Evolutionary conservation across 306 rosid genomes (phyloP).

Genomic region (Prunus mira): DNA sequence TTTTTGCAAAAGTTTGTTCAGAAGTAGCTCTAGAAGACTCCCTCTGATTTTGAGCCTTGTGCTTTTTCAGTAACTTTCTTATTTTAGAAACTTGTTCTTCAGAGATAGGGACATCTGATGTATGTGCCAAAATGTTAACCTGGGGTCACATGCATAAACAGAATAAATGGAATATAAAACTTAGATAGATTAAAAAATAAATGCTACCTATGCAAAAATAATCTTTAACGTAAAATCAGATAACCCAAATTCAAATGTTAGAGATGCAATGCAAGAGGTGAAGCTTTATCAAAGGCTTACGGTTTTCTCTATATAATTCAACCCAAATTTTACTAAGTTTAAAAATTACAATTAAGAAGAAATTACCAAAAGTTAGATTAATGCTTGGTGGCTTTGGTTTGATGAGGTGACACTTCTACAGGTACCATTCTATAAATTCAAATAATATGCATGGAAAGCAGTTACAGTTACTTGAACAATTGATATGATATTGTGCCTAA

Average conservation of each 20-base stretch:
- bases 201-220: background rate
- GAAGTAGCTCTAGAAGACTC: conserved; percentile 38
- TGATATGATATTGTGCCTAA: background rate
- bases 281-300: background rate
- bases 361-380: background rate
- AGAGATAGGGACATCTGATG: conserved; percentile 66
- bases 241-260: background rate
- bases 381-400: background rate
- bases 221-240: background rate
- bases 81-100: conserved; percentile 68
- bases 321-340: background rate
- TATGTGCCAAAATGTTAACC: conserved; percentile 88
- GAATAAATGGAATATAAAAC: conserved; percentile 24
- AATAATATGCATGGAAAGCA: conserved; percentile 3
- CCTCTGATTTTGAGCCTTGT: conserved; percentile 47
- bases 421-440: background rate
- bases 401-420: conserved; percentile 4
- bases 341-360: background rate
- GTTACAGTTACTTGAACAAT: conserved; percentile 1
- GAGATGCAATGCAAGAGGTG: background rate
- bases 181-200: conserved; percentile 1
- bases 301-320: background rate
- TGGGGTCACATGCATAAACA: conserved; percentile 37
- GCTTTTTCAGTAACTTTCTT: conserved; percentile 70
- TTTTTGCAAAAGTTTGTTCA: conserved; percentile 35